Conservation (phyloP, 164 flowering plant genomes). For the Liquidambar formosana region DNA sequence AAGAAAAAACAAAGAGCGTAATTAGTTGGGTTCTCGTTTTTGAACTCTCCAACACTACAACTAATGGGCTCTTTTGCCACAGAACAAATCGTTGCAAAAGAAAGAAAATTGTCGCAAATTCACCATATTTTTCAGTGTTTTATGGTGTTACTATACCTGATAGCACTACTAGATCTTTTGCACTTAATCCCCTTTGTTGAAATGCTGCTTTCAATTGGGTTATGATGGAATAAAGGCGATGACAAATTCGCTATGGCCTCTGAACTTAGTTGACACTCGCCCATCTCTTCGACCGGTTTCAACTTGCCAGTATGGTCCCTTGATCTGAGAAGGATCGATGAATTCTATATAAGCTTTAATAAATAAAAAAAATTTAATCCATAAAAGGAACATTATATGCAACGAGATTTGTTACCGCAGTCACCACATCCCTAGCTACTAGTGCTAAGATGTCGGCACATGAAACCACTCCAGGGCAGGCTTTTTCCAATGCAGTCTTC, state of each 20-base stretch:
- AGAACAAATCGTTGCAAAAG: too few species aligned
- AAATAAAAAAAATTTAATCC: neutral
- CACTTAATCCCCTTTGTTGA: constrained; percentile 35
- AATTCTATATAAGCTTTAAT: too few species aligned
- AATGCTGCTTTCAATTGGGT: constrained; percentile 33
- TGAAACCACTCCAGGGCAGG: constrained; percentile 44
- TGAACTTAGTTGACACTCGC: constrained; percentile 28
- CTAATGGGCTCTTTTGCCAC: too few species aligned
- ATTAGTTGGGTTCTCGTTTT: too few species aligned
- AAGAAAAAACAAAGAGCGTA: too few species aligned
- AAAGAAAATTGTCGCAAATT: too few species aligned
- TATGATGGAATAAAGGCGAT: constrained; percentile 42
- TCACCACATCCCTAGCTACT: constrained; percentile 34
- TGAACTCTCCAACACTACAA: too few species aligned
- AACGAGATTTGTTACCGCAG: constrained; percentile 3
- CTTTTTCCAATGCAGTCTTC: constrained; percentile 32
- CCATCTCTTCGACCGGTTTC: constrained; percentile 76
- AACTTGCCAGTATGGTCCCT: constrained; percentile 22
- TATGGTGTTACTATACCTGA: constrained; percentile 53
- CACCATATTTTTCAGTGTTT: too few species aligned
- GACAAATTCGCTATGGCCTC: constrained; percentile 47
- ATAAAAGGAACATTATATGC: neutral
- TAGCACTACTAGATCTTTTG: constrained; percentile 59
- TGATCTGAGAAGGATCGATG: constrained; percentile 7
- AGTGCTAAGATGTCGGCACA: constrained; percentile 45